Evolutionary conservation across 805 yeast genomes (phyloP).

Genomic region (Cyberlindnera lachancei): DNA sequence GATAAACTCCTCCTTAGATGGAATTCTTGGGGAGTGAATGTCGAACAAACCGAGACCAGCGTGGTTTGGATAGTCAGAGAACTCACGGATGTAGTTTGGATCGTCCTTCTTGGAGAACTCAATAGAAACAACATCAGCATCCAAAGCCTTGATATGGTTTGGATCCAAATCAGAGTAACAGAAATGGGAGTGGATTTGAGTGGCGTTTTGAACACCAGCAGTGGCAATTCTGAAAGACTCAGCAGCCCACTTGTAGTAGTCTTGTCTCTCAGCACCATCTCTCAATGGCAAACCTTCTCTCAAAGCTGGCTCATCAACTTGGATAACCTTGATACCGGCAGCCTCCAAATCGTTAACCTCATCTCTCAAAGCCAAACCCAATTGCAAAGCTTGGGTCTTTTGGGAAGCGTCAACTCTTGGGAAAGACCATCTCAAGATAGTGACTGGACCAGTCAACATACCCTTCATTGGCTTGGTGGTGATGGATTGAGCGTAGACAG

Average conservation of each 20-base stretch:
- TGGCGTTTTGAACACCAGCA: constrained; percentile 89
- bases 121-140: constrained; percentile 98
- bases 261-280: constrained; percentile 94
- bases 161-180: constrained; percentile 99
- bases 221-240: constrained; percentile 99
- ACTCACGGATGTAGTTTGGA: constrained; percentile 95
- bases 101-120: constrained; percentile 99
- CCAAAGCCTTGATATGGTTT: constrained; percentile 98
- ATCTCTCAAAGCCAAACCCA: constrained; percentile 95
- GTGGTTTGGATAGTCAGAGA: constrained; percentile 98
- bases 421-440: constrained; percentile 99
- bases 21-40: constrained; percentile 99
- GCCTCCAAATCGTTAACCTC: constrained; percentile 97
- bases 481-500: constrained; percentile 96
- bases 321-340: constrained; percentile 96
- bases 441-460: constrained; percentile 99
- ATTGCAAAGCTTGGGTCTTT: constrained; percentile 91
- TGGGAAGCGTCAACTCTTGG: constrained; percentile 97
- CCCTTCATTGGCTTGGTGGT: constrained; percentile 97
- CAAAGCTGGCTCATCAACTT: constrained; percentile 99
- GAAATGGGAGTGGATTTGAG: constrained; percentile 99
- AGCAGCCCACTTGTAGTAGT: constrained; percentile 97
- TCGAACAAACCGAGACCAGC: constrained; percentile 98
- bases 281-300: constrained; percentile 99
- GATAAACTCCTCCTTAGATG: constrained; percentile 94